Evolutionary conservation across 2,329 filamentous ascomycete species (phyloP).

Genomic region (Penicillium digitatum): DNA sequence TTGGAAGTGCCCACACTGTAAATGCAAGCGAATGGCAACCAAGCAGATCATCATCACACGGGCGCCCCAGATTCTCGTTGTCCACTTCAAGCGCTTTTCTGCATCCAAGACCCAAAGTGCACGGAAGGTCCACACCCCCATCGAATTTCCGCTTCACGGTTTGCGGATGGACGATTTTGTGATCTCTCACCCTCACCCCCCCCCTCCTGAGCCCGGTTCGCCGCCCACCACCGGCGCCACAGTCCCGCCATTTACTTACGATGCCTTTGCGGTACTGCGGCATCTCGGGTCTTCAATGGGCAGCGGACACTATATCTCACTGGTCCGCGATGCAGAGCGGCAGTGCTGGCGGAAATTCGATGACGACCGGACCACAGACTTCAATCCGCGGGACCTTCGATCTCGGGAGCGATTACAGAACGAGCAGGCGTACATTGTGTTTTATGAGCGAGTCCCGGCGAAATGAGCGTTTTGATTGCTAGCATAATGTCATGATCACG

Average conservation of each 20-base stretch:
- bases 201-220: constrained; percentile 37
- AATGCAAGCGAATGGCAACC: constrained; percentile 60
- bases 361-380: constrained; percentile 54
- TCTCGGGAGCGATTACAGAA: constrained; percentile 54
- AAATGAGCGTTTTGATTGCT: constrained; percentile 30
- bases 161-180: constrained; percentile 62
- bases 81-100: constrained; percentile 70
- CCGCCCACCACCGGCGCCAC: constrained; percentile 49
- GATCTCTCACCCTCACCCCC: constrained; percentile 46
- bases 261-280: constrained; percentile 79
- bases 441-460: constrained; percentile 53
- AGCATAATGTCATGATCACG: constrained; percentile 11
- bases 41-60: constrained; percentile 72
- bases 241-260: constrained; percentile 65
- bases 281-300: constrained; percentile 66
- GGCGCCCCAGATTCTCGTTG: constrained; percentile 72
- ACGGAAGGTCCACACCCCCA: constrained; percentile 65
- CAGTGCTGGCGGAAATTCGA: constrained; percentile 61
- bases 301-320: constrained; percentile 75
- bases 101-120: constrained; percentile 54
- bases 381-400: constrained; percentile 52
- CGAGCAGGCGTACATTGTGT: constrained; percentile 63
- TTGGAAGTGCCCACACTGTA: constrained; percentile 73
- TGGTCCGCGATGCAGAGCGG: constrained; percentile 58
- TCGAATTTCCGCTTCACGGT: constrained; percentile 72